Percentiles rank a stretch among this genome's conserved stretches.
These are phyloP conservation scores for Trebouxia sp. DNA, from an alignment of 139 green algal genomes.

Conservation along the genomic window DNA sequence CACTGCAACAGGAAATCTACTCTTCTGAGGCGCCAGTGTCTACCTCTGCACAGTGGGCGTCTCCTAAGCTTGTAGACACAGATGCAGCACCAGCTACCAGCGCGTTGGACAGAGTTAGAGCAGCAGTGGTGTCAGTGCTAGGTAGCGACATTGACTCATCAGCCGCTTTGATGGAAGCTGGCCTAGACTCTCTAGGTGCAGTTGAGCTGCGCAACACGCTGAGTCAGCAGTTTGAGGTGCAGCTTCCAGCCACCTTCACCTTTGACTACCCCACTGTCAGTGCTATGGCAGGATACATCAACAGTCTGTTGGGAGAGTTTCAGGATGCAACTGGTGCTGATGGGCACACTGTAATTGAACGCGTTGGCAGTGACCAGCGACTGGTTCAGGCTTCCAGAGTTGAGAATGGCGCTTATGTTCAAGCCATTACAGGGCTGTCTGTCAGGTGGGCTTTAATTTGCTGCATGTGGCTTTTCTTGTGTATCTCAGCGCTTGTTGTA, in stretches of 20 bases:
- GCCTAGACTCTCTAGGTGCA: constrained; percentile 78
- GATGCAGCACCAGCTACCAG: not conserved
- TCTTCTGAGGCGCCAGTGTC: not conserved
- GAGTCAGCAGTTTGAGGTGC: constrained; percentile 35
- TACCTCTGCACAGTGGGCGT: too few species aligned
- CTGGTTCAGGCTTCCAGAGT: not conserved
- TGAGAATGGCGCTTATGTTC: not conserved
- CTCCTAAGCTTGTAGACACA: not conserved
- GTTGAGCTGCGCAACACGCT: constrained; percentile 75
- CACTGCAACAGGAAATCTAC: not conserved
- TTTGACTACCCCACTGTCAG: constrained; percentile 60
- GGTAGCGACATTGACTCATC: not conserved
- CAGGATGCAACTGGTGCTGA: too few species aligned
- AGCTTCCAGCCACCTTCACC: constrained; percentile 49
- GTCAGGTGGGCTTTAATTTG: not conserved
- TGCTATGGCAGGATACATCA: constrained; percentile 43
- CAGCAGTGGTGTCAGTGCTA: not conserved
- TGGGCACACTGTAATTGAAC: not conserved
- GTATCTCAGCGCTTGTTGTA: too few species aligned
- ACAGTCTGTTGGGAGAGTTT: not conserved
- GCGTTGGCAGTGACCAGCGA: not conserved
- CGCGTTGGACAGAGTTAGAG: not conserved
- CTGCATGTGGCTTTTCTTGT: too few species aligned
- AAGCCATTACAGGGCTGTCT: constrained; percentile 17
- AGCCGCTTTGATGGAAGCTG: constrained; percentile 65